Evolutionary conservation across 768 basidiomycete species (phyloP).

Genomic region (Suillus variegatus): DNA sequence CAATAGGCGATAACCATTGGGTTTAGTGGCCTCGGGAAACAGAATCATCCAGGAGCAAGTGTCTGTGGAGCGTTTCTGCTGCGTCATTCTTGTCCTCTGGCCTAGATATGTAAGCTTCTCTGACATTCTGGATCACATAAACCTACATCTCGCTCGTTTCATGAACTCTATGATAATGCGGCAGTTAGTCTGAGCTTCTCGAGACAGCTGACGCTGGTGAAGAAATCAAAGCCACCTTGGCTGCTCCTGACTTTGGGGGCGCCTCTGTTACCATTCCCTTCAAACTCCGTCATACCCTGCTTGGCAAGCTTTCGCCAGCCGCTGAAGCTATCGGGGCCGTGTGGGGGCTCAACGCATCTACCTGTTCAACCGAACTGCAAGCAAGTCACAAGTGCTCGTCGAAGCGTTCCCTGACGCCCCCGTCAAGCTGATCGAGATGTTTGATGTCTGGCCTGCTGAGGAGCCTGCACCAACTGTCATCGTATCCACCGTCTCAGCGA

Average conservation of each 20-base stretch:
- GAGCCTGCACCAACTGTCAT: slow-evolving; percentile 65
- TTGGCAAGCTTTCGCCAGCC: slow-evolving; percentile 78
- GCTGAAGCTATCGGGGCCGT: slow-evolving; percentile 91
- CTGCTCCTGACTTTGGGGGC: slow-evolving; percentile 80
- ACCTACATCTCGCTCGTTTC: too few species aligned
- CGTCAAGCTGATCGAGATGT: slow-evolving; percentile 58
- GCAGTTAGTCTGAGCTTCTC: slow-evolving; percentile 44
- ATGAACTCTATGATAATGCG: not conserved
- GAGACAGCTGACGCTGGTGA: slow-evolving; percentile 72
- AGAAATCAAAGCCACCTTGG: slow-evolving; percentile 62
- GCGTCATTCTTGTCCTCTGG: not conserved
- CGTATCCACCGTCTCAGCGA: slow-evolving; percentile 86
- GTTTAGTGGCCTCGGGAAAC: too few species aligned
- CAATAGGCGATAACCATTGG: too few species aligned
- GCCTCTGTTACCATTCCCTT: slow-evolving; percentile 96
- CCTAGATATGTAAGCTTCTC: too few species aligned
- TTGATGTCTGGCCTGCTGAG: slow-evolving; percentile 53
- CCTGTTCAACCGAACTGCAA: slow-evolving; percentile 82
- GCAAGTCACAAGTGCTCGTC: slow-evolving; percentile 71
- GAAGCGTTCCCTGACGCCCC: slow-evolving; percentile 64
- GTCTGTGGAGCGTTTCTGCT: too few species aligned
- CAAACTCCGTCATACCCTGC: slow-evolving; percentile 86
- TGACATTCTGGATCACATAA: too few species aligned
- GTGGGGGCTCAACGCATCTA: slow-evolving; percentile 73
- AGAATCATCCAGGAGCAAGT: too few species aligned